Conservation (phyloP, 306 rosid genomes). For the Prunus fruticosa region DNA sequence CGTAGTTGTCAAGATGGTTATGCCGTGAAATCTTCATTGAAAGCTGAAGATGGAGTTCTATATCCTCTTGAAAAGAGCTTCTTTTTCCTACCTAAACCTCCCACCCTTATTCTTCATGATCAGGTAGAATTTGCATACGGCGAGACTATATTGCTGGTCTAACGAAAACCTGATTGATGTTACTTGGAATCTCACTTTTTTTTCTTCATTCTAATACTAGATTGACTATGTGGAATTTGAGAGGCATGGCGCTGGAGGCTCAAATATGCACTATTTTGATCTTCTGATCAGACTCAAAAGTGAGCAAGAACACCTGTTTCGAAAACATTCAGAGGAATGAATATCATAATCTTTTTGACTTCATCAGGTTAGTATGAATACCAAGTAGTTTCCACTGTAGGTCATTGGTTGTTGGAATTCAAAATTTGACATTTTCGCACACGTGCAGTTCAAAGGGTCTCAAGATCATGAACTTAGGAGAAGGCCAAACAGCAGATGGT, state of each 20-base stretch:
- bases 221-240: slow-evolving; percentile 94
- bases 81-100: slow-evolving; percentile 98
- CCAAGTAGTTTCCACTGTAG: slow-evolving; percentile 8
- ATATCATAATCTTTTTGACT: slow-evolving; percentile 84
- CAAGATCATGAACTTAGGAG: slow-evolving; percentile 95
- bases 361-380: slow-evolving; percentile 69
- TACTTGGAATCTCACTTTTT: slow-evolving; percentile 27
- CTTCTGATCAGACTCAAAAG: slow-evolving; percentile 89
- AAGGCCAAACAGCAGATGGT: slow-evolving; percentile 51
- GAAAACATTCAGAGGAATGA: slow-evolving; percentile 96
- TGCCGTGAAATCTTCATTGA: slow-evolving; percentile 95
- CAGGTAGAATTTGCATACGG: slow-evolving; percentile 47
- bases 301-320: slow-evolving; percentile 95
- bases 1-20: slow-evolving; percentile 97
- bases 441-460: slow-evolving; percentile 80
- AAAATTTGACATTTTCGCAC: slow-evolving; percentile 23
- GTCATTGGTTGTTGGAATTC: slow-evolving; percentile 14
- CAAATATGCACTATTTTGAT: slow-evolving; percentile 97
- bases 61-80: slow-evolving; percentile 99
- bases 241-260: slow-evolving; percentile 96
- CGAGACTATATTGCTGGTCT: not conserved
- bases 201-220: slow-evolving; percentile 28
- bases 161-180: slow-evolving; percentile 4
- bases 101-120: slow-evolving; percentile 95
- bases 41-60: slow-evolving; percentile 97